Evolutionary conservation across 192 early-diverging fungal species (phyloP), one percentile per base, ranked within the genome.

Genomic region (Linnemannia zychae): DNA sequence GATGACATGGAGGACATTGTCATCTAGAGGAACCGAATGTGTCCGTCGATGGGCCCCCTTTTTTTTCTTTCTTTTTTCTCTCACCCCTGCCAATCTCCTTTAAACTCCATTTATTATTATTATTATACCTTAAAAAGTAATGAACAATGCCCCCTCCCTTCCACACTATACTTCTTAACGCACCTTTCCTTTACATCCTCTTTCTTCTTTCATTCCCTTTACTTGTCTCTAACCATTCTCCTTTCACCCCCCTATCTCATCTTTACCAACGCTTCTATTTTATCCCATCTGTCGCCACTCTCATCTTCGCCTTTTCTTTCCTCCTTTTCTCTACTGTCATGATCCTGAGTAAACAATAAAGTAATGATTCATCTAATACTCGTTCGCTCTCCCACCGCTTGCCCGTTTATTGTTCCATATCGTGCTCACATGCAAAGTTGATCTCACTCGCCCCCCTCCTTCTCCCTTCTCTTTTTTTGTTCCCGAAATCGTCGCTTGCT

Each of bases 1-100:
- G 82, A 84, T 13, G 82, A 75, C 7, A 78, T 79, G 82, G 82
- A 75, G 18, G 77, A 84, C 15, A 60, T 84, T 48, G 37, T 46
- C n/a, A 71, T 84, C n/a, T 84, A 74, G 38, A 57, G 13, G 49
- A 4, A 44, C 4, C 3, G 40, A 44, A 44, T 44, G 40, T 9
- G 40, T 44, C 40, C 40, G 40, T 44, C 40, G 40, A 44, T 44
- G n/a, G n/a, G 40, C 40, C 40, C 9, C 9, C 40, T 44, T 63
- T 67, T 34, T 44, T 70, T 70, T 70, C 1, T 48, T 5, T 34
- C 18, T 72, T 5, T 72, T 31, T 31, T 31, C 40, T 31, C 9
- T 28, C 28, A 11, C 53, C 22, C 20, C 49, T 50, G 22, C 20
- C 2, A 0, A 53, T 22, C 7, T 9, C n/a, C 4, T 57, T 57